Conservation (phyloP, 1,139 yeast species). For the Lodderomyces theae region DNA sequence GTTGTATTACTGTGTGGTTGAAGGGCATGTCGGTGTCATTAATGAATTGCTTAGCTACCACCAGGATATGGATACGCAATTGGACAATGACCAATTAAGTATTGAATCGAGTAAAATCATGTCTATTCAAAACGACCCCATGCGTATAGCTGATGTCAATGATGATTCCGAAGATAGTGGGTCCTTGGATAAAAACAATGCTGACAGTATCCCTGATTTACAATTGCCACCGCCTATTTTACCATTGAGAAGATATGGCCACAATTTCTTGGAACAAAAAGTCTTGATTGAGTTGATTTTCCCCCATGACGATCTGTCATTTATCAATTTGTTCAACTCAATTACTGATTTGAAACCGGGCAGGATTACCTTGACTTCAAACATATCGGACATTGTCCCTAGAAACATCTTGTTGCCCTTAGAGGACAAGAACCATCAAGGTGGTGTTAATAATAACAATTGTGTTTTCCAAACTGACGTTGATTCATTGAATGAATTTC, state of each 20-base stretch:
- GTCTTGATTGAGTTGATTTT: conserved; percentile 75
- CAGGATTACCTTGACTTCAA: conserved; percentile 72
- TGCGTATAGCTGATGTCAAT: conserved; percentile 8
- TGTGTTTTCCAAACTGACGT: conserved; percentile 86
- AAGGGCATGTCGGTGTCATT: conserved; percentile 80
- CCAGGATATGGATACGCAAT: conserved; percentile 4
- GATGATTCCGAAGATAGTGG: conserved; percentile 36
- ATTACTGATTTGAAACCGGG: conserved; percentile 47
- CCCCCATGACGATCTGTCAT: conserved; percentile 48
- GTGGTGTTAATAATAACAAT: conserved; percentile 12
- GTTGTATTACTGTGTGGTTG: conserved; percentile 87
- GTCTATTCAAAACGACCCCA: conserved; percentile 20
- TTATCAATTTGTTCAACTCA: conserved; percentile 51
- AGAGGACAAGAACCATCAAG: conserved; percentile 48
- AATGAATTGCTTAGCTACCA: conserved; percentile 54
- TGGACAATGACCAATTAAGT: not conserved
- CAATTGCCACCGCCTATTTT: conserved; percentile 94
- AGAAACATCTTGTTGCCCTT: conserved; percentile 80
- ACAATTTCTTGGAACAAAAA: conserved; percentile 87
- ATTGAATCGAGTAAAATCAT: conserved; percentile 13
- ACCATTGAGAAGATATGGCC: conserved; percentile 91
- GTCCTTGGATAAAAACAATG: conserved; percentile 24
- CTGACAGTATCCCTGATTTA: conserved; percentile 81
- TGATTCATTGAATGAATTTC: conserved; percentile 60
- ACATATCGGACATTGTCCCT: conserved; percentile 73